These are phyloP conservation scores for Cordyceps farinosa DNA, from an alignment of 2,329 filamentous ascomycete species.

Conservation along the genomic window DNA sequence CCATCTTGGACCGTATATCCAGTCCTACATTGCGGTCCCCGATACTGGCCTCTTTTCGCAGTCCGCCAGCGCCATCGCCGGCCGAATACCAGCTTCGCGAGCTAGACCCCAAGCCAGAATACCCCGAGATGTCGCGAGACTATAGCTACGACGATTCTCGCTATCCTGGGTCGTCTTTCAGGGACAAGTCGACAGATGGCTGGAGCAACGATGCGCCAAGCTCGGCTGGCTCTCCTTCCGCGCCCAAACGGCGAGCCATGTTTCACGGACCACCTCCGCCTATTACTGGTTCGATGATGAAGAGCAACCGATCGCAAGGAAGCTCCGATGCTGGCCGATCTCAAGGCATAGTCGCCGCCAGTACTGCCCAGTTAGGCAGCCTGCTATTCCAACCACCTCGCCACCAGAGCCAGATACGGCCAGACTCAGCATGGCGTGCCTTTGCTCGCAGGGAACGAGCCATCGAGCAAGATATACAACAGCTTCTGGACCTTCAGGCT, in stretches of 20 bases:
- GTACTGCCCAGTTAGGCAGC: constrained; percentile 27
- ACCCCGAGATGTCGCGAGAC: constrained; percentile 13
- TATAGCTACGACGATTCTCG: background rate
- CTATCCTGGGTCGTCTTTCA: constrained; percentile 19
- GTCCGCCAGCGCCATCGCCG: constrained; percentile 24
- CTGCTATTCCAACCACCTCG: constrained; percentile 37
- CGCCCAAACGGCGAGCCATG: constrained; percentile 32
- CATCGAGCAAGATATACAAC: constrained; percentile 46
- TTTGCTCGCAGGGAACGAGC: constrained; percentile 44
- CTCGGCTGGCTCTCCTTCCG: constrained; percentile 31
- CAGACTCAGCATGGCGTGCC: constrained; percentile 46
- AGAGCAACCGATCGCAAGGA: constrained; percentile 24
- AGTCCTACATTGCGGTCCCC: constrained; percentile 25
- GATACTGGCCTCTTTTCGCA: constrained; percentile 27
- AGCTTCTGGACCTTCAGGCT: constrained; percentile 47
- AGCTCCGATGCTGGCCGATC: constrained; percentile 21
- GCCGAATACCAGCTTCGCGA: constrained; percentile 39
- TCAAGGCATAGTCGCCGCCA: constrained; percentile 23
- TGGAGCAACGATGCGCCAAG: constrained; percentile 25
- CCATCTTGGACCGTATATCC: constrained; percentile 11
- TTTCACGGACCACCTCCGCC: constrained; percentile 51
- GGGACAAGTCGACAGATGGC: constrained; percentile 19
- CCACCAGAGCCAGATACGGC: constrained; percentile 26
- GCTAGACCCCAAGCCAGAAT: constrained; percentile 36
- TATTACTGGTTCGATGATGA: constrained; percentile 42